phyloP scores from a whole-genome alignment of 345 rosid genomes.

The Lepidium didymum region DNA sequence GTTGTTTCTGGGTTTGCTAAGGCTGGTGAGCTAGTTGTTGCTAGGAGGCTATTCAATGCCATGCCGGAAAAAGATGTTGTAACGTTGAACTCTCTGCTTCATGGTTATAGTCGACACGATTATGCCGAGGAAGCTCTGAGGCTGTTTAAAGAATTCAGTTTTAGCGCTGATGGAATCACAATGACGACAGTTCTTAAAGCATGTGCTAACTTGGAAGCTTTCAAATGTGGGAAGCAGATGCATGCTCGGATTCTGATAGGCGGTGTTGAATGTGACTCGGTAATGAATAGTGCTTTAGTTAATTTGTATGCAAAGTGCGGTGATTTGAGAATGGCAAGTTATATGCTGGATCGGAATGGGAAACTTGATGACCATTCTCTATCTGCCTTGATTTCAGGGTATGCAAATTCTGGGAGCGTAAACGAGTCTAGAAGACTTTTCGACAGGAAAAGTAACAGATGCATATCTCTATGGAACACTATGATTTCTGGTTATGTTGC shows the following conservation, averaged over 20 bases:
- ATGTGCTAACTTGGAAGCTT: conserved; percentile 50
- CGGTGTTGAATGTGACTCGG: conserved; percentile 41
- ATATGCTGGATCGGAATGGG: conserved; percentile 36
- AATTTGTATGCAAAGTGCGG: conserved; percentile 70
- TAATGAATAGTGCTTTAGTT: conserved; percentile 53
- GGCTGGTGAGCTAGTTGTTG: conserved; percentile 43
- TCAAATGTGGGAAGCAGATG: conserved; percentile 58
- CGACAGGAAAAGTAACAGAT: conserved; percentile 29
- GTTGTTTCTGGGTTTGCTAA: conserved; percentile 61
- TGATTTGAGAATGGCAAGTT: conserved; percentile 49
- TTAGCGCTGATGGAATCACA: conserved; percentile 39
- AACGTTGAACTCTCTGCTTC: conserved; percentile 60
- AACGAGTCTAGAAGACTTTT: conserved; percentile 51
- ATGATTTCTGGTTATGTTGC: conserved; percentile 66
- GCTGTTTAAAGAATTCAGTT: conserved; percentile 44
- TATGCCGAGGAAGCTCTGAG: conserved; percentile 43
- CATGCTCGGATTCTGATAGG: conserved; percentile 50
- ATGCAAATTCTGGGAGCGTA: conserved; percentile 52
- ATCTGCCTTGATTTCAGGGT: conserved; percentile 74
- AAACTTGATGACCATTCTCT: conserved; percentile 65
- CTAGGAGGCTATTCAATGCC: conserved; percentile 44
- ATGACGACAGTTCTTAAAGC: conserved; percentile 61
- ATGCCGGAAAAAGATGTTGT: conserved; percentile 60
- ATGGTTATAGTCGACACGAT: conserved; percentile 43
- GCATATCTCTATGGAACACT: conserved; percentile 66